These are phyloP conservation scores for Rhizopus sp. DNA, from an alignment of 371 early-diverging fungal species.

Conservation along the genomic window DNA sequence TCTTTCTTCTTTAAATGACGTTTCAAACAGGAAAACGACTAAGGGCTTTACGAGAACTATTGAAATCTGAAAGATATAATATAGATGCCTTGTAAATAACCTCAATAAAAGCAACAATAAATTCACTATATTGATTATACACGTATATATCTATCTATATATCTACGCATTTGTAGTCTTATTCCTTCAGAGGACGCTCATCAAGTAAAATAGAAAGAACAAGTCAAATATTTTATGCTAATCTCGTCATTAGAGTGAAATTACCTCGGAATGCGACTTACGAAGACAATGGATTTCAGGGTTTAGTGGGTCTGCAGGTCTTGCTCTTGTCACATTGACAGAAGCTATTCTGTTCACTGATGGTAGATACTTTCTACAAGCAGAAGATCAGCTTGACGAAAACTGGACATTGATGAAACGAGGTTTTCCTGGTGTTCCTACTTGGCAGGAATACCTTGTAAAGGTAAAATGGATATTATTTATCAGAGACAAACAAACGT, in stretches of 20 bases:
- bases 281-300: conserved; percentile 91
- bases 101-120: too few species aligned
- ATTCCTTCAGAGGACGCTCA: conserved; percentile 85
- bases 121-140: too few species aligned
- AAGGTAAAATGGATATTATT: conserved; percentile 37
- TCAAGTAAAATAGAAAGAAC: conserved; percentile 52
- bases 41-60: conserved; percentile 20
- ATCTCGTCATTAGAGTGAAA: conserved; percentile 80
- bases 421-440: conserved; percentile 86
- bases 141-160: neutral
- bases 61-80: conserved; percentile 16
- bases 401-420: conserved; percentile 91
- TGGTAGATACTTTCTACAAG: conserved; percentile 98
- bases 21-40: conserved; percentile 24
- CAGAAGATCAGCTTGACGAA: conserved; percentile 85
- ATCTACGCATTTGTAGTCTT: conserved; percentile 46
- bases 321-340: conserved; percentile 75
- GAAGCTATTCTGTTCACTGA: conserved; percentile 94
- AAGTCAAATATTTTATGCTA: neutral
- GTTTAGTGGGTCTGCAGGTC: conserved; percentile 96
- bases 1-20: conserved; percentile 14
- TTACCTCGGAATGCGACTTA: conserved; percentile 84
- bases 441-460: conserved; percentile 85
- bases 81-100: conserved; percentile 27
- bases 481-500: neutral